Conservation (phyloP, 352 stramenopile species). For the Aphanomyces cochlioides region DNA sequence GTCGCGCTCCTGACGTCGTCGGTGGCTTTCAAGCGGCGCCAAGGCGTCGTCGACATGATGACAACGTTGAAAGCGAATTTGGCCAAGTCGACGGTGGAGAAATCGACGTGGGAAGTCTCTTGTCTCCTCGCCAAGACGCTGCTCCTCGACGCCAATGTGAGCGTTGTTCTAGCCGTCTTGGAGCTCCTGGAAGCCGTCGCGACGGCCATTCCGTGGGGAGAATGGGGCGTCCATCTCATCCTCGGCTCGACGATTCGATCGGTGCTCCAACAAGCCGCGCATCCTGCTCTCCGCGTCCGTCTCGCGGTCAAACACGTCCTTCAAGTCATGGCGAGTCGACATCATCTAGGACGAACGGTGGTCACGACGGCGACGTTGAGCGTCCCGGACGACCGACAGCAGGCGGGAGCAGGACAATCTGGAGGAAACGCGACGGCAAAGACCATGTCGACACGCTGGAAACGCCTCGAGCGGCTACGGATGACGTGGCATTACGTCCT, state of each 20-base stretch:
- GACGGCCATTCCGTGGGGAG: constrained; percentile 64
- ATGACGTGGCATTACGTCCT: constrained; percentile 58
- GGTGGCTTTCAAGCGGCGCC: constrained; percentile 40
- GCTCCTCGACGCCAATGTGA: constrained; percentile 45
- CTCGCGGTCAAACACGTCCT: constrained; percentile 48
- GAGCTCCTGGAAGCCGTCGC: constrained; percentile 56
- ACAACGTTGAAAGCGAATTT: constrained; percentile 37
- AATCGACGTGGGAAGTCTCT: constrained; percentile 65
- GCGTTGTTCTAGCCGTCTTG: constrained; percentile 52
- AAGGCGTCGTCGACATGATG: constrained; percentile 58
- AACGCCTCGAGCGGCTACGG: constrained; percentile 40
- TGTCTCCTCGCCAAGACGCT: constrained; percentile 68
- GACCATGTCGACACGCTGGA: not conserved
- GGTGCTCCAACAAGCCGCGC: constrained; percentile 66
- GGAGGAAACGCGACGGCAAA: not conserved
- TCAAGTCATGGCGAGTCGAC: constrained; percentile 45
- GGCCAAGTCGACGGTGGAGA: constrained; percentile 36
- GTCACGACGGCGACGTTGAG: constrained; percentile 72
- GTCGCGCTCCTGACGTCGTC: constrained; percentile 50
- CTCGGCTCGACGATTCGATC: constrained; percentile 69
- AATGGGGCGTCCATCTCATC: constrained; percentile 76
- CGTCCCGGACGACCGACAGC: constrained; percentile 56
- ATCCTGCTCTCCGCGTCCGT: constrained; percentile 59
- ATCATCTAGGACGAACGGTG: constrained; percentile 49
- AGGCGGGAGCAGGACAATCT: constrained; percentile 31